These are phyloP conservation scores for Globisporangium alternatum DNA, from an alignment of 352 stramenopile genomes.

Conservation along the genomic window DNA sequence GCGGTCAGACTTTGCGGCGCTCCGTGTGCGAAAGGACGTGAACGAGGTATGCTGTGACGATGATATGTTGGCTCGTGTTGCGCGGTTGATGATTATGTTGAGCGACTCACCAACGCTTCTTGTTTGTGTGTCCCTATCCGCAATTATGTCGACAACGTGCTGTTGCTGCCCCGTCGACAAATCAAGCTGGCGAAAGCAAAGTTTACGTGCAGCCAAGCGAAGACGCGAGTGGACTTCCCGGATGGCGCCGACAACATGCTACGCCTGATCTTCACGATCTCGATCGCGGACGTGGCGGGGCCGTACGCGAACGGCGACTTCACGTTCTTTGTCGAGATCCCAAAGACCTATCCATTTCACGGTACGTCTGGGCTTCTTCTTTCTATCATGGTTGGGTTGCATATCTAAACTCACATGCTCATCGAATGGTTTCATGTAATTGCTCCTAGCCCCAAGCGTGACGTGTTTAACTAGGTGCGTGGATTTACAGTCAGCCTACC, in stretches of 20 bases:
- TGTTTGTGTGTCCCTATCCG: neutral
- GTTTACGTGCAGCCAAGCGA: constrained; percentile 74
- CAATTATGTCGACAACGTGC: neutral
- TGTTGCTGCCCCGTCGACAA: neutral
- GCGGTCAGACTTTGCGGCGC: constrained; percentile 70
- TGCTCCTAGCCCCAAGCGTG: constrained; percentile 56
- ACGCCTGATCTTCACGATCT: constrained; percentile 75
- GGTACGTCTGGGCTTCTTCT: constrained; percentile 30
- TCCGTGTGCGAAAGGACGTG: constrained; percentile 83
- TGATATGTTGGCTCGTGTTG: neutral
- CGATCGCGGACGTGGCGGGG: constrained; percentile 62
- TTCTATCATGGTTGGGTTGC: neutral
- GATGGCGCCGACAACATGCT: constrained; percentile 83
- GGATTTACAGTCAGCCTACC: neutral
- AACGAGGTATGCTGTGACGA: constrained; percentile 57
- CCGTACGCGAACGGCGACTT: constrained; percentile 86
- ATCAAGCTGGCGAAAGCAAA: constrained; percentile 68
- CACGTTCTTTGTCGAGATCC: constrained; percentile 84
- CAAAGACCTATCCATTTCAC: constrained; percentile 85
- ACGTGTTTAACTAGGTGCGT: constrained; percentile 63
- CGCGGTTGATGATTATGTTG: neutral
- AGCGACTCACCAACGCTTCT: too few relatives aligned
- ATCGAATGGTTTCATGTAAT: neutral
- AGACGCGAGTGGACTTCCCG: constrained; percentile 79
- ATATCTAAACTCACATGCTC: neutral